phyloP scores from a whole-genome alignment of 2,329 filamentous ascomycete genomes.

The Fusarium sambucinum region DNA sequence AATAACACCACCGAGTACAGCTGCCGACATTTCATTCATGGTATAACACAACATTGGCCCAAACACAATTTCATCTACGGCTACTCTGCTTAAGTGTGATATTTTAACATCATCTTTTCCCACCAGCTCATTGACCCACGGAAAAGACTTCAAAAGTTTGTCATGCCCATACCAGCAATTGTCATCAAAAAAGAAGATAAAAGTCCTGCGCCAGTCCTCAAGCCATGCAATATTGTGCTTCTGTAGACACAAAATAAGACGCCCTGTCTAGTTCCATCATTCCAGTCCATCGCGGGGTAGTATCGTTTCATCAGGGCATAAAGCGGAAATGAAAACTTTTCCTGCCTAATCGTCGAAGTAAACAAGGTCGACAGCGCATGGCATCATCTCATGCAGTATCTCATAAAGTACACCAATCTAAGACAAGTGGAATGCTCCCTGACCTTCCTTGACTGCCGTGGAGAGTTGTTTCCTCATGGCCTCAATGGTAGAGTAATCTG shows the following conservation, averaged over 20 bases:
- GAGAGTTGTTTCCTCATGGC: slow-evolving; percentile 82
- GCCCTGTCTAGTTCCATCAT: slow-evolving; percentile 48
- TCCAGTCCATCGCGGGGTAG: slow-evolving; percentile 33
- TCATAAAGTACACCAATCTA: slow-evolving; percentile 56
- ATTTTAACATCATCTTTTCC: slow-evolving; percentile 27
- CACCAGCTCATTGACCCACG: slow-evolving; percentile 4
- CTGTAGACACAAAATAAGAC: slow-evolving; percentile 25
- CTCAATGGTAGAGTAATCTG: slow-evolving; percentile 86
- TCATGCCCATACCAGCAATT: slow-evolving; percentile 38
- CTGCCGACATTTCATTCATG: background rate
- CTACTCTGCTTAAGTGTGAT: slow-evolving; percentile 42
- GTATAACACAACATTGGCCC: background rate
- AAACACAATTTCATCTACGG: slow-evolving; percentile 47
- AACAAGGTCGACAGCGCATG: slow-evolving; percentile 12
- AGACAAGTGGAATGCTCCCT: slow-evolving; percentile 97
- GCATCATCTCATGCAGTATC: slow-evolving; percentile 12
- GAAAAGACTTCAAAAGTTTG: slow-evolving; percentile 30
- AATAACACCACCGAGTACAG: background rate
- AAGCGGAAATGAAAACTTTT: slow-evolving; percentile 38
- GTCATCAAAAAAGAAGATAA: slow-evolving; percentile 32
- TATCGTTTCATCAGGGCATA: slow-evolving; percentile 45
- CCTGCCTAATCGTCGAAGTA: slow-evolving; percentile 31
- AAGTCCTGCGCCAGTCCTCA: slow-evolving; percentile 43
- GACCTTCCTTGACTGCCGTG: slow-evolving; percentile 92
- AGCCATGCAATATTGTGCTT: slow-evolving; percentile 46